These are phyloP conservation scores for Agrocybe chaxingu DNA, from an alignment of 768 basidiomycete species.

Conservation along the genomic window DNA sequence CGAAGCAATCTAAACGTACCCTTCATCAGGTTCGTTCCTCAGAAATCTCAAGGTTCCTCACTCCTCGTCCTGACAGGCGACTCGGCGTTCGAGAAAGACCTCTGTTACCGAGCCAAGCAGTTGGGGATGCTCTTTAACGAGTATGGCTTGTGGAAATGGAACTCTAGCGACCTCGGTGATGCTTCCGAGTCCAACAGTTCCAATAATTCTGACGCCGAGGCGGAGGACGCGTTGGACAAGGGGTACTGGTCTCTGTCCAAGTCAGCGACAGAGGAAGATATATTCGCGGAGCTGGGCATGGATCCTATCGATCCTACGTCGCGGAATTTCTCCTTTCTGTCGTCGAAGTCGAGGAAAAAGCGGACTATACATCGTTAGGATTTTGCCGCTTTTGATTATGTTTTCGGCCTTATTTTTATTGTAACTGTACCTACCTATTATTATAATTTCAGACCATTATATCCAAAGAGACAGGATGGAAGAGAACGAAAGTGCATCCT, in stretches of 20 bases:
- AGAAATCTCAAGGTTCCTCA: conserved; percentile 49
- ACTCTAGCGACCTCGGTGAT: conserved; percentile 3
- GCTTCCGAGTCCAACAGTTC: background rate
- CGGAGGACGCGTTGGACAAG: conserved; percentile 3
- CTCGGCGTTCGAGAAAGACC: conserved; percentile 37
- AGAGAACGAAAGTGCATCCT: no score
- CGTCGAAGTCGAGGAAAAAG: conserved; percentile 1
- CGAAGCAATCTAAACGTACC: conserved; percentile 2
- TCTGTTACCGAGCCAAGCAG: conserved; percentile 39
- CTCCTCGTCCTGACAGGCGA: conserved; percentile 58
- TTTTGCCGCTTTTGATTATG: background rate
- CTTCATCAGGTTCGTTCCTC: conserved; percentile 37
- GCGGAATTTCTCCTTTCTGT: conserved; percentile 20
- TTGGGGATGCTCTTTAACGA: conserved; percentile 53
- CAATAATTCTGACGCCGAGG: background rate
- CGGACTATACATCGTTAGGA: background rate
- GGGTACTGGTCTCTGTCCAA: conserved; percentile 48
- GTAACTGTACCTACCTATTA: no score
- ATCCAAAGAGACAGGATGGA: no score
- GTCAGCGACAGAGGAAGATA: conserved; percentile 40
- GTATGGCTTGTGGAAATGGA: conserved; percentile 65
- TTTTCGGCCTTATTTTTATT: no score
- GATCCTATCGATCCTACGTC: conserved; percentile 18
- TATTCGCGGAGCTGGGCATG: conserved; percentile 42
- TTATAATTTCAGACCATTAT: no score